Evolutionary conservation across 1,284 basidiomycete genomes (phyloP).

Genomic region (Apiotrichum domesticum): DNA sequence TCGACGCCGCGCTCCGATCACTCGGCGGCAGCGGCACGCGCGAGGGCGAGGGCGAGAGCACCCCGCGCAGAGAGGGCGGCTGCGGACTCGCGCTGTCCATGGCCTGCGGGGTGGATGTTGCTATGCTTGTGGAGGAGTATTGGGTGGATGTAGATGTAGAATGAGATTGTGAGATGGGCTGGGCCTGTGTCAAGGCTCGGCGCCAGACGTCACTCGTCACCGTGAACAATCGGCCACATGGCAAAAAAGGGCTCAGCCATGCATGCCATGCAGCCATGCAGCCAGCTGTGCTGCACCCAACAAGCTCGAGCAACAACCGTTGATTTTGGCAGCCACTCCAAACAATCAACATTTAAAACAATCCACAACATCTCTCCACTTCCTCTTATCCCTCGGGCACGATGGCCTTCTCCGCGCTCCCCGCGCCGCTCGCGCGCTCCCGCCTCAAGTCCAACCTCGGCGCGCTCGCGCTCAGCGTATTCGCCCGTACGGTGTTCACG

Average conservation of each 20-base stretch:
- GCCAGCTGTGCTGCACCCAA: too few species aligned
- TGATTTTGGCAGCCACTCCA: too few species aligned
- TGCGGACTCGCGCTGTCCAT: background rate
- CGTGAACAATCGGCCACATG: too few species aligned
- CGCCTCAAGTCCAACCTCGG: constrained; percentile 39
- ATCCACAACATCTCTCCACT: background rate
- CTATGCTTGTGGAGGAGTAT: too few species aligned
- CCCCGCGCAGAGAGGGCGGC: background rate
- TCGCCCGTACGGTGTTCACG: constrained; percentile 27
- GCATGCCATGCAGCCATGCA: too few species aligned
- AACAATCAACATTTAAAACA: too few species aligned
- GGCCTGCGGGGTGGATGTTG: background rate
- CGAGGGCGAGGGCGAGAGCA: constrained; percentile 8
- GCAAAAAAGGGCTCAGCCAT: too few species aligned
- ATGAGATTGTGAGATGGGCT: too few species aligned
- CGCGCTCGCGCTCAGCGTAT: constrained; percentile 22
- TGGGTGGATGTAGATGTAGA: too few species aligned
- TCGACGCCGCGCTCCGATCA: background rate
- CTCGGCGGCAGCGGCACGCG: constrained; percentile 7
- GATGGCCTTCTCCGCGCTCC: constrained; percentile 16
- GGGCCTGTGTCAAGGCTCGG: too few species aligned
- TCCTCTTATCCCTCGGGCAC: background rate
- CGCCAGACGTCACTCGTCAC: too few species aligned
- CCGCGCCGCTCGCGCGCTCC: constrained; percentile 22
- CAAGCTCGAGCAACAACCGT: too few species aligned